Conservation (phyloP, 1,284 basidiomycete genomes). For the Sparassis latifolia region DNA sequence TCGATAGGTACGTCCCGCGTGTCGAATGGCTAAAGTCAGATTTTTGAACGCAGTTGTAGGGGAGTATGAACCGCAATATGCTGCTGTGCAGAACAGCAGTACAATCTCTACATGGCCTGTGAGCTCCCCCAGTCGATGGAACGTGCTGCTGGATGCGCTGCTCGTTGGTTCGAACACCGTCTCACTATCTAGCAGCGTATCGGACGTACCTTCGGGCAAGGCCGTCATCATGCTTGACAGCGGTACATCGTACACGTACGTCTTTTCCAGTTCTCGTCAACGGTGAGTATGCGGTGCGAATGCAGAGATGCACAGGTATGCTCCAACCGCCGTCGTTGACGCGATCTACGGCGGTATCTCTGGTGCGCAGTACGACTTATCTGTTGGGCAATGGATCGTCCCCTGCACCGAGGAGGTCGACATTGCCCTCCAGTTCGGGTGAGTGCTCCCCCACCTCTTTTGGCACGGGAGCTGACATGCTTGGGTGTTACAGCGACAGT, state of each 20-base stretch:
- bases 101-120: slow-evolving; percentile 68
- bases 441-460: slow-evolving; percentile 17
- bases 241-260: slow-evolving; percentile 73
- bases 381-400: slow-evolving; percentile 54
- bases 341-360: slow-evolving; percentile 59
- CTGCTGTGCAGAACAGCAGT: slow-evolving; percentile 44
- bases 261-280: slow-evolving; percentile 8
- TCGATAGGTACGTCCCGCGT: slow-evolving; percentile 46
- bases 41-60: slow-evolving; percentile 30
- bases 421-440: slow-evolving; percentile 72
- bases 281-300: not conserved
- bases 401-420: slow-evolving; percentile 69
- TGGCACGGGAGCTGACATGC: not conserved
- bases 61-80: slow-evolving; percentile 58
- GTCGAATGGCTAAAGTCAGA: not conserved
- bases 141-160: slow-evolving; percentile 63
- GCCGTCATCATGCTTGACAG: slow-evolving; percentile 71
- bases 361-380: slow-evolving; percentile 49
- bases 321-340: slow-evolving; percentile 50
- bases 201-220: slow-evolving; percentile 52
- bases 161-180: slow-evolving; percentile 47
- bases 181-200: slow-evolving; percentile 47
- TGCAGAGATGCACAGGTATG: slow-evolving; percentile 42
- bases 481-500: slow-evolving; percentile 38
- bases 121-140: slow-evolving; percentile 60